These are phyloP conservation scores for Rhodotorula paludigena DNA, from an alignment of 768 basidiomycete species.

Conservation along the genomic window DNA sequence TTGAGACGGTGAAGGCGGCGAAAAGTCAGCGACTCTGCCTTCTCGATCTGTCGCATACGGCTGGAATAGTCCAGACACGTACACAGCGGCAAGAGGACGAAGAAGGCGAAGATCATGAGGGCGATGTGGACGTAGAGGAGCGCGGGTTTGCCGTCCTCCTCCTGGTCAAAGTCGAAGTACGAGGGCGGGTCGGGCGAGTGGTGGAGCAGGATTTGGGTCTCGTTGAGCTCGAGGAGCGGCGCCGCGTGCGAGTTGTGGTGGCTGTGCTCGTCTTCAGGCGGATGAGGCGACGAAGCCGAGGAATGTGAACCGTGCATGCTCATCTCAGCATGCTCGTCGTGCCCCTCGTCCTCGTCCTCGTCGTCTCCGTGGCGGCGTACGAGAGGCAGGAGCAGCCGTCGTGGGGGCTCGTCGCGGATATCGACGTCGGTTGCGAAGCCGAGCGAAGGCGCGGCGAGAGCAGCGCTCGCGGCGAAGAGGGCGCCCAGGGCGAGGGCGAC, in stretches of 20 bases:
- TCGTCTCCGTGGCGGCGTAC: slow-evolving; percentile 10
- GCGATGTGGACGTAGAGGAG: slow-evolving; percentile 58
- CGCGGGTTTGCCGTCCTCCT: slow-evolving; percentile 9
- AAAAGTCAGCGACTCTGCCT: not conserved
- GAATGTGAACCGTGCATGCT: no score
- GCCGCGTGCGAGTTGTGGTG: slow-evolving; percentile 22
- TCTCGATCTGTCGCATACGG: not conserved
- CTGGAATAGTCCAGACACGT: slow-evolving; percentile 40
- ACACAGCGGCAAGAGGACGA: slow-evolving; percentile 76
- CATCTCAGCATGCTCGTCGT: no score
- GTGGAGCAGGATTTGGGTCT: slow-evolving; percentile 62
- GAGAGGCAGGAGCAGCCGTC: not conserved
- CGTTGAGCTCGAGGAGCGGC: slow-evolving; percentile 56
- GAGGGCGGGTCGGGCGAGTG: slow-evolving; percentile 72
- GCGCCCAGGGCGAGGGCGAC: no score
- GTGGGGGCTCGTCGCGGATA: not conserved
- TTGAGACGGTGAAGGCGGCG: no score
- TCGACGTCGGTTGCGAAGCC: not conserved
- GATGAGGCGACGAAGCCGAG: no score
- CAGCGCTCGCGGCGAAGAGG: no score
- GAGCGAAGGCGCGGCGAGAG: not conserved
- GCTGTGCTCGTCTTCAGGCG: not conserved
- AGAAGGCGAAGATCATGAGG: slow-evolving; percentile 73
- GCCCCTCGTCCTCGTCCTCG: slow-evolving; percentile 11
- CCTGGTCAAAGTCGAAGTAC: slow-evolving; percentile 70